phyloP scores from a whole-genome alignment of 2,329 filamentous ascomycete genomes.

The Penicillium psychrosexuale region DNA sequence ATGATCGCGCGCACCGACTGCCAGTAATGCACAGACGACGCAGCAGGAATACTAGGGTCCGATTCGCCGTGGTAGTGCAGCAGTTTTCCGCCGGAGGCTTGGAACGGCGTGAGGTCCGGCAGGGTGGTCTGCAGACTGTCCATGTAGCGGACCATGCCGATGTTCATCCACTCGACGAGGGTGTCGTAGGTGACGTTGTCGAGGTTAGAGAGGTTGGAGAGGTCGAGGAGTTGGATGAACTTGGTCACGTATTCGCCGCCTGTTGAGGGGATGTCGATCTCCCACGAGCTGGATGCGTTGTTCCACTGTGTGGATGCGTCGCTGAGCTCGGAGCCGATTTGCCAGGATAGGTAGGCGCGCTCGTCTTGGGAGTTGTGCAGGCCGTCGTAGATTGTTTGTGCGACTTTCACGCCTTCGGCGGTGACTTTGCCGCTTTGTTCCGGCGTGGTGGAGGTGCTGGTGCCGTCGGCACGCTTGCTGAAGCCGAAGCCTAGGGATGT shows the following conservation, averaged over 20 bases:
- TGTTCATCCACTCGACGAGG: slow-evolving; percentile 54
- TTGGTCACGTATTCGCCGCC: slow-evolving; percentile 41
- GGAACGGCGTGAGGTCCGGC: slow-evolving; percentile 53
- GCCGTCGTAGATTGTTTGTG: slow-evolving; percentile 37
- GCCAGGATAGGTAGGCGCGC: slow-evolving; percentile 41
- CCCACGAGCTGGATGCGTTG: slow-evolving; percentile 28
- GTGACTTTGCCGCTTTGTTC: slow-evolving; percentile 32
- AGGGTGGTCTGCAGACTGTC: slow-evolving; percentile 54
- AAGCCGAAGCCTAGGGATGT: slow-evolving; percentile 30
- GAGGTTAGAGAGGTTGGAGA: slow-evolving; percentile 44
- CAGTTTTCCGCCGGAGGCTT: slow-evolving; percentile 53
- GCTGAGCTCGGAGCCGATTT: slow-evolving; percentile 25
- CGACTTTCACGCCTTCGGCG: slow-evolving; percentile 32
- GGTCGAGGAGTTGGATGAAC: slow-evolving; percentile 29
- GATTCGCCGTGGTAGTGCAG: slow-evolving; percentile 59
- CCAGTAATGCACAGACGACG: slow-evolving; percentile 55
- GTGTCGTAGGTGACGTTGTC: slow-evolving; percentile 56
- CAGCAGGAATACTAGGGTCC: slow-evolving; percentile 53
- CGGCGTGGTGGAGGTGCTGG: slow-evolving; percentile 22
- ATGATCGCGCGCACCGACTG: slow-evolving; percentile 53
- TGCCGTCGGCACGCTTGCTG: slow-evolving; percentile 25
- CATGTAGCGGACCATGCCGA: slow-evolving; percentile 48
- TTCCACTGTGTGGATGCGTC: slow-evolving; percentile 28
- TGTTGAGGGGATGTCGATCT: slow-evolving; percentile 29
- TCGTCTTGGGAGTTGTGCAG: slow-evolving; percentile 41